Evolutionary conservation across 257 asterid species (phyloP).

Genomic region (Solanum pimpinellifolium): DNA sequence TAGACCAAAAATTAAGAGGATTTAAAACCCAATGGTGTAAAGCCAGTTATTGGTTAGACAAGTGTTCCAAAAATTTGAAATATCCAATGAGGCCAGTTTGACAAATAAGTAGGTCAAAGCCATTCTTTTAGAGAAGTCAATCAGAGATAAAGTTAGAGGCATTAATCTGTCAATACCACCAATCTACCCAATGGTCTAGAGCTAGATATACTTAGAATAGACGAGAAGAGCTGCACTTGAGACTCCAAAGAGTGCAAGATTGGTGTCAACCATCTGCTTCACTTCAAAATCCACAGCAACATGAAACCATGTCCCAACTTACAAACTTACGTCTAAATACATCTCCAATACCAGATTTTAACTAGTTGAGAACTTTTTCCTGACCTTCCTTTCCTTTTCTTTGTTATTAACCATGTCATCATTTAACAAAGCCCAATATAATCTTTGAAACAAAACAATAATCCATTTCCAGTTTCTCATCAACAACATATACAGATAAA

Average conservation of each 20-base stretch:
- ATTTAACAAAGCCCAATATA: background rate
- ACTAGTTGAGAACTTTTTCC: background rate
- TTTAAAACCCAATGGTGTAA: background rate
- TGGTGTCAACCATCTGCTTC: background rate
- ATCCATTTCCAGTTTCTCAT: background rate
- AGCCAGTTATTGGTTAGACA: background rate
- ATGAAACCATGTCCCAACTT: background rate
- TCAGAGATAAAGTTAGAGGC: background rate
- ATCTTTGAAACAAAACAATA: background rate
- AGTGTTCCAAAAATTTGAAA: background rate
- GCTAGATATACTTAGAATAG: background rate
- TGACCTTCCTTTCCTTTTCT: background rate
- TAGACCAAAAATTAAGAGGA: background rate
- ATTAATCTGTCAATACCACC: background rate
- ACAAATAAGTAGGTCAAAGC: background rate
- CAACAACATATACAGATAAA: background rate
- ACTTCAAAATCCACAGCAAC: background rate
- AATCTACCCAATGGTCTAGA: background rate
- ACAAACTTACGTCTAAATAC: background rate
- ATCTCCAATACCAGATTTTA: background rate
- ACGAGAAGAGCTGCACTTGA: background rate
- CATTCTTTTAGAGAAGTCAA: background rate
- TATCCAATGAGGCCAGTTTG: background rate
- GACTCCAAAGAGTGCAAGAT: background rate
- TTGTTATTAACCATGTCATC: background rate